Percentiles rank a stretch among this genome's conserved stretches.
Conservation (phyloP, 352 stramenopile genomes). For the Elongisporangium undulatum region DNA sequence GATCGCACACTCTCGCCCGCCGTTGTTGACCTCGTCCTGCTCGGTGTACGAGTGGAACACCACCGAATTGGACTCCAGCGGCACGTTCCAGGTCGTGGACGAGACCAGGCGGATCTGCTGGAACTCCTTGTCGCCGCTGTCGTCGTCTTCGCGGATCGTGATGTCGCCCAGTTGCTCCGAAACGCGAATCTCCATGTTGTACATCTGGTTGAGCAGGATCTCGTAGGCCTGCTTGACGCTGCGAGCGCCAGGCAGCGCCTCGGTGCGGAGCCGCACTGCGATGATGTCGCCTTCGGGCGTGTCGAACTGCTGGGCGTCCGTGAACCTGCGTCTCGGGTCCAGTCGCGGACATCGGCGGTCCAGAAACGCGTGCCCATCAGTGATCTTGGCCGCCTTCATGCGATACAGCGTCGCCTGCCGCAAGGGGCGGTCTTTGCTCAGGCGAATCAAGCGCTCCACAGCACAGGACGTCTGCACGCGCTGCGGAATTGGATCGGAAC, state of each 20-base stretch:
- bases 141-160: constrained; percentile 39
- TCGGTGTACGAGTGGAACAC: constrained; percentile 27
- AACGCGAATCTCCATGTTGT: constrained; percentile 43
- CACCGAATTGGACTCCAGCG: constrained; percentile 33
- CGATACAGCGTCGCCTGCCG: constrained; percentile 21
- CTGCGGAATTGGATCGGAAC: constrained; percentile 18
- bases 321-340: constrained; percentile 21
- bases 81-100: constrained; percentile 6
- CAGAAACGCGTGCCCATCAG: constrained; percentile 20
- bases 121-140: constrained; percentile 20
- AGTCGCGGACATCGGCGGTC: constrained; percentile 17
- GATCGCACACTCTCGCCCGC: constrained; percentile 24
- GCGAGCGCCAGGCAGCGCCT: constrained; percentile 18
- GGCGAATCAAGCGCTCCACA: constrained; percentile 26
- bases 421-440: constrained; percentile 15
- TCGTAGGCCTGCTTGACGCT: constrained; percentile 36
- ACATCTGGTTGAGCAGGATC: constrained; percentile 22
- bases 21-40: constrained; percentile 1
- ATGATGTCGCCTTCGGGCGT: constrained; percentile 25
- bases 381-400: constrained; percentile 17
- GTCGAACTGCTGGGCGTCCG: constrained; percentile 31
- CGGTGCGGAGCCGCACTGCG: constrained; percentile 20
- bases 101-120: constrained; percentile 29
- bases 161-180: constrained; percentile 38
- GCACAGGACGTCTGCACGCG: constrained; percentile 23